Base-by-base conservation (phyloP, 164 flowering plant genomes). In the Buxus sempervirens region DNA sequence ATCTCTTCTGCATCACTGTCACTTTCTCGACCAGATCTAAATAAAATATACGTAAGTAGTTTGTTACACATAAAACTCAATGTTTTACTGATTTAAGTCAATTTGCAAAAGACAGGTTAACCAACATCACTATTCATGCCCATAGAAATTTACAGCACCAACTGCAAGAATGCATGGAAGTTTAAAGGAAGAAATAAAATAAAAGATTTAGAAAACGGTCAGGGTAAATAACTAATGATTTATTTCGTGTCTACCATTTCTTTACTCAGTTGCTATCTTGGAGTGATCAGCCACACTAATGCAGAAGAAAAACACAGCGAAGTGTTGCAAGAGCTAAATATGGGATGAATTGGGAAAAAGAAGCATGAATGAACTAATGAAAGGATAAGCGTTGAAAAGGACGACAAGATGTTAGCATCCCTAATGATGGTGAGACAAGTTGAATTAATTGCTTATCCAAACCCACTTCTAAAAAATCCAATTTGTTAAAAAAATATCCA, bases 1-100 rank as follows among this genome's bases (percentile, higher is more conserved):
- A 88, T 61, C 76, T 90, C 98, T 72, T 96, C 99, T 27, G 99
- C 95, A 72, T 96, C 99, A 73, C 99, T 96, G 74, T 96, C 99
- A 83, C 99, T 96, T 84, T 86, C 99, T 51, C 90, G 86, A 59
- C 88, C 98, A 73, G 86, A 90, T 78, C 99, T 96, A 73, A n/a
- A 75, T 20, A 64, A 65, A 65, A 69, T 23, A 10, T 10, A 10
- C 55, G 60, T 14, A 58, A 28, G 45, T 64, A 36, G 25, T 56
- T 38, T 45, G 42, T 24, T 25, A 54, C 26, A 41, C 36, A 56
- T 68, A 13, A 49, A 27, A 63, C 24, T 20, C 36, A 6, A 69
- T 10, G 5, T 25, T 38, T 53, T 57, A 28, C 51, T 0, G 24
- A 23, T 5, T 5, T 10, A 45, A 4, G 51, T 45, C 18, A 45